phyloP scores from a whole-genome alignment of 495 filamentous ascomycete genomes.

The Xylaria palmicola region DNA sequence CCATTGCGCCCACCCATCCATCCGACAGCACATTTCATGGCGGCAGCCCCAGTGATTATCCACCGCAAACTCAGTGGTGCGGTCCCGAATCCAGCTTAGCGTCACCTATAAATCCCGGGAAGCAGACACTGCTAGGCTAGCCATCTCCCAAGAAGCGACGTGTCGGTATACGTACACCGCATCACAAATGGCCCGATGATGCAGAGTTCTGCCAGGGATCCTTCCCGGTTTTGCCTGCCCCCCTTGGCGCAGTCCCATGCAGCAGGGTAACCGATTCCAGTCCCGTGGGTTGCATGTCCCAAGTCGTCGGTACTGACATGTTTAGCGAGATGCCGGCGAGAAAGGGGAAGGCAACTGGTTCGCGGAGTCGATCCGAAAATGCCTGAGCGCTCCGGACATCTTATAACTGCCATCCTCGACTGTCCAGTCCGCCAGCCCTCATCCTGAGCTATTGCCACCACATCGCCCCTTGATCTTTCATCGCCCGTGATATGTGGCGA shows the following conservation, averaged over 20 bases:
- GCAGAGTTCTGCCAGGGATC: not conserved
- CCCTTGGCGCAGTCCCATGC: not conserved
- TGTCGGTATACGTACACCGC: not conserved
- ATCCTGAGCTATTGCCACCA: not conserved
- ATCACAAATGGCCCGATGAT: not conserved
- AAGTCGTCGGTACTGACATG: not conserved
- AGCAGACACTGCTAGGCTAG: no score
- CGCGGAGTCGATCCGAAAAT: not conserved
- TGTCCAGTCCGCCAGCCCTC: not conserved
- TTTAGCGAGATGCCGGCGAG: not conserved
- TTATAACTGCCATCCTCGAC: not conserved
- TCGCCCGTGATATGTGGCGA: not conserved
- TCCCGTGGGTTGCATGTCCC: not conserved
- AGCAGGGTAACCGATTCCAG: not conserved
- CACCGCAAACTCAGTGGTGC: no score
- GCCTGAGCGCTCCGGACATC: not conserved
- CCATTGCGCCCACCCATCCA: no score
- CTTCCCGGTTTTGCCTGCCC: not conserved
- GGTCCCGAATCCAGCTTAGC: no score
- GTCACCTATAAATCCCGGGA: no score
- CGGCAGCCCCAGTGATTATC: no score
- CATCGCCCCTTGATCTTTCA: not conserved
- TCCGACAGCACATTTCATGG: no score
- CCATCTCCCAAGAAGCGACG: not conserved
- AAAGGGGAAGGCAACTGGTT: not conserved